Conservation (phyloP, 2,329 filamentous ascomycete genomes). For the Talaromyces piceae region DNA sequence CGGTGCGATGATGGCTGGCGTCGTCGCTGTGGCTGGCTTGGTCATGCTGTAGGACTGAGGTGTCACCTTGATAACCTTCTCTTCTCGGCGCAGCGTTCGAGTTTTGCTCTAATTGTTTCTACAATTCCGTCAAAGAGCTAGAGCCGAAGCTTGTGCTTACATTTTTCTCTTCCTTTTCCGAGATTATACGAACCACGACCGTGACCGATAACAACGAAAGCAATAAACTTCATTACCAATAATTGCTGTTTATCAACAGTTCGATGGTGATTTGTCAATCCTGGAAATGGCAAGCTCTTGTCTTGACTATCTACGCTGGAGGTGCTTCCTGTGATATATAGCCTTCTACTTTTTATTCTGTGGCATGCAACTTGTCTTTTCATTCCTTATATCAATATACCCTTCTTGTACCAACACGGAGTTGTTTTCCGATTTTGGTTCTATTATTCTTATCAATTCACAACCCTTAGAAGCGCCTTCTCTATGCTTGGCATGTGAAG, state of each 20-base stretch:
- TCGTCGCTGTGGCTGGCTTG: slow-evolving; percentile 24
- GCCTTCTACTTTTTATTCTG: not conserved
- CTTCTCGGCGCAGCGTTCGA: not conserved
- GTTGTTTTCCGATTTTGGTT: not conserved
- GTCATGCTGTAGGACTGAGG: slow-evolving; percentile 23
- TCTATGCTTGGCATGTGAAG: not conserved
- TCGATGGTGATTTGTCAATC: not conserved
- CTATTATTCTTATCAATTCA: not conserved
- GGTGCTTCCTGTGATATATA: not conserved
- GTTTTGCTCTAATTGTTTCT: not conserved
- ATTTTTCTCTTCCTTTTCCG: not conserved
- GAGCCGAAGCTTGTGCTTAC: not conserved
- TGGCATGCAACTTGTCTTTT: not conserved
- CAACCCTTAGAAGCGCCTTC: not conserved
- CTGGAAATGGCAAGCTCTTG: slow-evolving; percentile 1
- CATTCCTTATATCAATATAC: not conserved
- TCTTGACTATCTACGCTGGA: not conserved
- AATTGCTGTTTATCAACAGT: slow-evolving; percentile 1
- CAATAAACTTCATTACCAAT: not conserved
- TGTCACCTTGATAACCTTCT: not conserved
- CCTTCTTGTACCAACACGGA: not conserved
- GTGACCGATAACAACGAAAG: not conserved
- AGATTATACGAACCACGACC: not conserved
- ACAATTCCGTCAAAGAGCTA: not conserved
- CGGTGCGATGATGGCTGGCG: slow-evolving; percentile 24